Base-by-base conservation (phyloP, 768 basidiomycete genomes). In the Boletus reticulatus region DNA sequence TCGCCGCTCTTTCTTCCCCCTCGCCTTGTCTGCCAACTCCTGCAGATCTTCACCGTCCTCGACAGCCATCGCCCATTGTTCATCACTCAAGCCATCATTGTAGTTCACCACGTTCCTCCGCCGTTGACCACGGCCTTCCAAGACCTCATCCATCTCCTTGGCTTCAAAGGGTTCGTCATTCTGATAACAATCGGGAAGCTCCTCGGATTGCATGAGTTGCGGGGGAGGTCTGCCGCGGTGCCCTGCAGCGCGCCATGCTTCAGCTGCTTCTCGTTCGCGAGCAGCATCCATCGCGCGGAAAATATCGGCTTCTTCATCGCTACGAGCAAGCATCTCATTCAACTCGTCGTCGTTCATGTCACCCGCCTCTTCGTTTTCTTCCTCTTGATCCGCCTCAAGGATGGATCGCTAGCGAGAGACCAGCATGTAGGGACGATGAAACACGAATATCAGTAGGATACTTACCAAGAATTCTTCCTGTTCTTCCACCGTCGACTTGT, bases 401-500 rank as follows among this genome's bases (percentile, higher is more conserved):
- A 97, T 88, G 4, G 91, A 94, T 47, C 88, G 94, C 93, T 92
- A 62, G 34, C 44, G 36, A 49, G 51, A 29, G 50, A 41, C 17
- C 34, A 48, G 24, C 31, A 45, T 62, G 45, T 38, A 48, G 43
- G 48, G 41, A 41, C 5, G n/a, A 43, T 44, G 29, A 29, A 29
- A 16, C 17, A 12, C 4, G 6, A 14, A 38, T 43, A 27, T 46
- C 11, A 27, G 32, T 50, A 13, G 27, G 43, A 42, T 53, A 14
- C 87, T 62, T 64, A 93, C 92, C 75, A 98, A 74, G 61, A 96
- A 89, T 67, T 94, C 93, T 70, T 99, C 96, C 63, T 97, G 94
- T 70, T 99, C 97, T 69, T 96, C 94, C 61, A 94, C 91, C 4
- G 94, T 96, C 20, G 95, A 96, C 75, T 96, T 96, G 75, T 98